These are phyloP conservation scores for Pyrenula aspistea DNA, from an alignment of 495 filamentous ascomycete genomes.

Conservation along the genomic window DNA sequence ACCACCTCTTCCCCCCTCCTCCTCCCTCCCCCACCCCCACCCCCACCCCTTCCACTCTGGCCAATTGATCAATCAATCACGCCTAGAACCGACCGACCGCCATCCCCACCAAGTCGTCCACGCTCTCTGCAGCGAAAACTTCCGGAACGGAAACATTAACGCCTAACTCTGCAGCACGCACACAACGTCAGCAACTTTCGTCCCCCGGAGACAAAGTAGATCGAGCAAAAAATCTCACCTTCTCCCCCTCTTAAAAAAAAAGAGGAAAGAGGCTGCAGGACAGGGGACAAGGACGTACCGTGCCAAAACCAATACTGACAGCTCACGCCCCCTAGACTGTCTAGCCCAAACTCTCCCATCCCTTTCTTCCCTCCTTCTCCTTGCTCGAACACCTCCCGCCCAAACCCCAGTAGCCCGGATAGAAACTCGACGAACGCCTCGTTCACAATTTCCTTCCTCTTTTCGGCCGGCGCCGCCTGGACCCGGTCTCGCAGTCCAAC, in stretches of 20 bases:
- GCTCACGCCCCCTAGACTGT: background rate
- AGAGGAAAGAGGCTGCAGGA: too few relatives aligned
- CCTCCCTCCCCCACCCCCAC: conserved; percentile 3
- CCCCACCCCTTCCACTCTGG: conserved; percentile 7
- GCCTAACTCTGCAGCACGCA: background rate
- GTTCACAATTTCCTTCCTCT: background rate
- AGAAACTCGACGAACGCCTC: background rate
- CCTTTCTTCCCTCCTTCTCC: background rate
- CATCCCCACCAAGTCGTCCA: background rate
- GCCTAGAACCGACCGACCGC: too few relatives aligned
- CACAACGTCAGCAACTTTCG: background rate
- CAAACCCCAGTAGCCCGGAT: background rate
- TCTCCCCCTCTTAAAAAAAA: too few relatives aligned
- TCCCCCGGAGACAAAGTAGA: background rate
- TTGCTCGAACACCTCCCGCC: background rate
- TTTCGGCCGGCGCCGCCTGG: background rate
- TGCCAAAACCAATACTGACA: background rate
- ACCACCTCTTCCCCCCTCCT: conserved; percentile 7
- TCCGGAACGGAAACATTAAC: background rate
- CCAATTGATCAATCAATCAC: too few relatives aligned
- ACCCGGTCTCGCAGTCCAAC: background rate
- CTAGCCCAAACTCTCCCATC: background rate
- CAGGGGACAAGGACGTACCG: too few relatives aligned
- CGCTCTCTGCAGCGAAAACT: background rate
- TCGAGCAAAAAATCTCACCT: too few relatives aligned